Evolutionary conservation across 2,329 filamentous ascomycete genomes (phyloP).

Genomic region (Blastomyces silverae): DNA sequence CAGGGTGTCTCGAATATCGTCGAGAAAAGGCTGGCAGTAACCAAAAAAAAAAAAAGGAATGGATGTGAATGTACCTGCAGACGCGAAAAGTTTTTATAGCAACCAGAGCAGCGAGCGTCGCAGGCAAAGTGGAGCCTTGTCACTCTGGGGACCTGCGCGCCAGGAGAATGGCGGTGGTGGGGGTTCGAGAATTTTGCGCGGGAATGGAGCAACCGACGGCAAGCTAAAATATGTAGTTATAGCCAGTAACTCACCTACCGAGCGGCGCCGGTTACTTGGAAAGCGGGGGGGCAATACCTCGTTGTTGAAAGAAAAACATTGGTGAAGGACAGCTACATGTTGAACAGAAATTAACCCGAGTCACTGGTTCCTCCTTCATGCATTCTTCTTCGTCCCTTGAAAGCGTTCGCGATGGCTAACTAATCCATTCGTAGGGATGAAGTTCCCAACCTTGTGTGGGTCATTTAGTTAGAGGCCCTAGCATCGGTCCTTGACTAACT

Average conservation of each 20-base stretch:
- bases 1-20: neutral
- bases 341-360: neutral
- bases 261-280: neutral
- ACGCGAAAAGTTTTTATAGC: neutral
- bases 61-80: neutral
- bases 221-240: neutral
- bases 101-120: neutral
- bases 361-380: neutral
- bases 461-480: neutral
- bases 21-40: neutral
- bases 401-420: neutral
- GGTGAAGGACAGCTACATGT: neutral
- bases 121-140: neutral
- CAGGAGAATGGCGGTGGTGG: neutral
- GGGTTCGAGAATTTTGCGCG: neutral
- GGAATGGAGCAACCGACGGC: neutral
- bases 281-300: neutral
- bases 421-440: neutral
- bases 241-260: no score
- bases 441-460: neutral
- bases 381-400: neutral
- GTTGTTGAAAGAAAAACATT: neutral
- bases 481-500: neutral
- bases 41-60: neutral
- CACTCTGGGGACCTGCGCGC: neutral